phyloP scores from a whole-genome alignment of 192 early-diverging fungal genomes.

The Backusella australiensis region DNA sequence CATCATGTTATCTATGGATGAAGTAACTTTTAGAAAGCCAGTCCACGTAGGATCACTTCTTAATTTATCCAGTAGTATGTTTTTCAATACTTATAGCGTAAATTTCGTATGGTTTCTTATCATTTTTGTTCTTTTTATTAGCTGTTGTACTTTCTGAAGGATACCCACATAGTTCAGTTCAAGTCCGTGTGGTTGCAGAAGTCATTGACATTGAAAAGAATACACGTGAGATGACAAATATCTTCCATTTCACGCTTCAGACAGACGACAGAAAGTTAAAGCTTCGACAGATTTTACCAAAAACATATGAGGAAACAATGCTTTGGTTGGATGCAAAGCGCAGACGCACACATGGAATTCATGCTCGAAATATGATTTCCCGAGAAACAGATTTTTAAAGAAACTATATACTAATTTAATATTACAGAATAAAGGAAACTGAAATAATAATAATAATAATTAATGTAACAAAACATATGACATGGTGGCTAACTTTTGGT shows the following conservation, averaged over 20 bases:
- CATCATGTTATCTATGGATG: conserved; percentile 64
- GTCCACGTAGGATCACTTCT: conserved; percentile 82
- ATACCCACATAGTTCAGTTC: conserved; percentile 53
- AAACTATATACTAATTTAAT: not conserved
- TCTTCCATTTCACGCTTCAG: conserved; percentile 82
- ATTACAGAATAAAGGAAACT: not conserved
- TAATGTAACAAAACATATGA: not conserved
- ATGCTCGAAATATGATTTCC: not conserved
- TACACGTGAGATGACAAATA: conserved; percentile 70
- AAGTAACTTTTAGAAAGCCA: conserved; percentile 77
- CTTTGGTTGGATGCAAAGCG: conserved; percentile 58
- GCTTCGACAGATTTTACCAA: conserved; percentile 65
- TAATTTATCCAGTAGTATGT: conserved; percentile 51
- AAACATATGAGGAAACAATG: conserved; percentile 81
- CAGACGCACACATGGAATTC: not conserved
- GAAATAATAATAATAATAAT: not conserved
- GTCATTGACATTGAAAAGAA: conserved; percentile 65
- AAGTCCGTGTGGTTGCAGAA: conserved; percentile 52
- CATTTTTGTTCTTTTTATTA: not conserved
- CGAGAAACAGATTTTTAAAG: not conserved
- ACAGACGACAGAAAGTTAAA: conserved; percentile 25
- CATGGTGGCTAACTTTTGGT: too few relatives aligned
- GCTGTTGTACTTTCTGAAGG: conserved; percentile 74
- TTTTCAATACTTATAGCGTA: not conserved
- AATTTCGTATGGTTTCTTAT: not conserved